Percentiles rank a stretch among this genome's conserved stretches.
Evolutionary conservation across 345 rosid genomes (phyloP).

Genomic region (Pseudoturritis turrita): DNA sequence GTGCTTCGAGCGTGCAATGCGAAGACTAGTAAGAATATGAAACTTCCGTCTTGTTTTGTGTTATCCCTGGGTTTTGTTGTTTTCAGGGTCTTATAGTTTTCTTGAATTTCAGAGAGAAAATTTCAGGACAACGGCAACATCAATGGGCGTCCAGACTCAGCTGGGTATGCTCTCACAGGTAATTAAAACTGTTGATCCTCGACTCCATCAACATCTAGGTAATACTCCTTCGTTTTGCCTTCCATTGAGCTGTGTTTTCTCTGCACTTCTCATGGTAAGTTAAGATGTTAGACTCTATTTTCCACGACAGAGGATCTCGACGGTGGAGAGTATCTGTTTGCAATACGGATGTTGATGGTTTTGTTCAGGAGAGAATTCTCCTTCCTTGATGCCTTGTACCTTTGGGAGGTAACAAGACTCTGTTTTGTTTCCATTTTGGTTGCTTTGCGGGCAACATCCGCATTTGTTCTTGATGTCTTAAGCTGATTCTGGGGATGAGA

Average conservation of each 20-base stretch:
- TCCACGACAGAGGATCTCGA: conserved; percentile 66
- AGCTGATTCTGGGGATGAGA: conserved; percentile 10
- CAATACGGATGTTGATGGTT: conserved; percentile 95
- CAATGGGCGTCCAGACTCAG: conserved; percentile 90
- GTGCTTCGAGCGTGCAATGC: conserved; percentile 93
- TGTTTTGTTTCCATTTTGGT: background rate
- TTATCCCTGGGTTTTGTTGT: background rate
- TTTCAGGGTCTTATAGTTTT: conserved; percentile 14
- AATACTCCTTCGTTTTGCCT: conserved; percentile 9
- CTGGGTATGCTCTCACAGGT: conserved; percentile 71
- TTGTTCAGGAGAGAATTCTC: conserved; percentile 94
- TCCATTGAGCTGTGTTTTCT: background rate
- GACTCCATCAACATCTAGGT: conserved; percentile 96
- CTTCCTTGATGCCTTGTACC: conserved; percentile 74
- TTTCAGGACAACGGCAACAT: conserved; percentile 57
- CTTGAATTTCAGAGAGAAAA: conserved; percentile 73
- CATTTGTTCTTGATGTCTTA: background rate
- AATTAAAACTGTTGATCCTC: conserved; percentile 76
- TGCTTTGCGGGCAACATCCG: background rate
- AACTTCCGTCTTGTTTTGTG: background rate
- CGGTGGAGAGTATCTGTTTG: conserved; percentile 90
- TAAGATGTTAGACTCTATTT: background rate
- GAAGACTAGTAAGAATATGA: conserved; percentile 51
- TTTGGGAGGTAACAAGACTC: conserved; percentile 70
- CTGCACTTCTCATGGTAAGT: background rate